These are phyloP conservation scores for Candida bentonensis DNA, from an alignment of 805 yeast species.

Conservation along the genomic window DNA sequence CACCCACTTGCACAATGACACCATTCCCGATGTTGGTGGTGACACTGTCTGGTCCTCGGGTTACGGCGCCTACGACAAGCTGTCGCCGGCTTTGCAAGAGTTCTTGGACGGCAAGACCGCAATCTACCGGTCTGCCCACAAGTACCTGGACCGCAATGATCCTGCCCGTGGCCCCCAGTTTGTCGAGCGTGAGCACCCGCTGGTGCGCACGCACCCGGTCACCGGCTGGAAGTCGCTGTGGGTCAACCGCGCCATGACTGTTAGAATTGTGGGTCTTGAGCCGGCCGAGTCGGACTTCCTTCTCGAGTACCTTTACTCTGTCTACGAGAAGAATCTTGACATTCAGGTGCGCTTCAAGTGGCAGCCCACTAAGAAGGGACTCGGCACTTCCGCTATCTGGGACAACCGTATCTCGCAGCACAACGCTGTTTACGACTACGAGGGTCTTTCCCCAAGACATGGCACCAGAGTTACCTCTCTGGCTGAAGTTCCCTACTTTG, in stretches of 20 bases:
- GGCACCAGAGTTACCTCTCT: slow-evolving; percentile 22
- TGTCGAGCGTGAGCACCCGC: slow-evolving; percentile 31
- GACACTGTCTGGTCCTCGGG: slow-evolving; percentile 43
- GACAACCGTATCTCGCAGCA: slow-evolving; percentile 45
- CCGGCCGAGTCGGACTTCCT: slow-evolving; percentile 36
- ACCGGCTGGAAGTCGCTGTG: slow-evolving; percentile 49
- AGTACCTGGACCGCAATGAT: slow-evolving; percentile 28
- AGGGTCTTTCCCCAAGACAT: slow-evolving; percentile 29
- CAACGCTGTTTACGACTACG: slow-evolving; percentile 39
- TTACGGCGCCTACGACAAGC: slow-evolving; percentile 38
- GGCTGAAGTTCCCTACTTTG: slow-evolving; percentile 20
- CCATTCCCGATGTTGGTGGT: slow-evolving; percentile 33
- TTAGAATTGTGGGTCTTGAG: slow-evolving; percentile 37
- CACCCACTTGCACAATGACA: slow-evolving; percentile 39
- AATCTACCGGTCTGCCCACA: slow-evolving; percentile 28
- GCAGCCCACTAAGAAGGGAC: slow-evolving; percentile 29
- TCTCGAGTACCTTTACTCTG: slow-evolving; percentile 30
- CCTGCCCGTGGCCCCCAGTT: slow-evolving; percentile 33
- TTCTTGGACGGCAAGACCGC: slow-evolving; percentile 33
- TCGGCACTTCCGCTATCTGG: slow-evolving; percentile 43
- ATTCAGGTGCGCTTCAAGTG: slow-evolving; percentile 42
- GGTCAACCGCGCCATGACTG: slow-evolving; percentile 38
- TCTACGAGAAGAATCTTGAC: slow-evolving; percentile 38
- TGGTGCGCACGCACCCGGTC: slow-evolving; percentile 51
- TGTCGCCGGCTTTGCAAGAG: slow-evolving; percentile 34